Base-by-base conservation (phyloP, 305 asterid species). In the Fraxinus sp. region DNA sequence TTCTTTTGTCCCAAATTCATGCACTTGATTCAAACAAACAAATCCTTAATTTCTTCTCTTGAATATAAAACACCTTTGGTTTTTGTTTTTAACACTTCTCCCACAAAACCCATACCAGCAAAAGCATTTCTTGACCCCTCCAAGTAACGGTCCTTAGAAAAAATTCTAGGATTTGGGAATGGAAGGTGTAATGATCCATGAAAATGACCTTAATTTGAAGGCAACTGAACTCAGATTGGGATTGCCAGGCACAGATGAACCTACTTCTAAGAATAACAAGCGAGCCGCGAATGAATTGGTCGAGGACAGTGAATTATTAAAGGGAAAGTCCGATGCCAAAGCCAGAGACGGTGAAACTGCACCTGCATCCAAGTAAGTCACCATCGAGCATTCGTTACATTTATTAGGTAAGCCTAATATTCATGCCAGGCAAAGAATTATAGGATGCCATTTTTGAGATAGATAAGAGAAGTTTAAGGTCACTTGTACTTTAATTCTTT, bases 191-290 rank as follows among this genome's bases (percentile, higher is more conserved):
- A 79, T 74, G 74, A 81, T 64, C 66, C 85, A 80, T 80, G 91
- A 79, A 3, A 86, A 41, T 30, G 93, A 72, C 81, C 81, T 92
- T 57, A 92, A 91, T 80, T 84, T 92, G 16, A 88, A 87, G 90
- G 98, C 91, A 6, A 93, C 98, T 62, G 98, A 92, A 89, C 92
- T 94, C n/a, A 88, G 94, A 83, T 79, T 94, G 75, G 98, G 98
- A 13, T 80, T 92, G 44, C 98, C 98, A 0, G 98, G 97, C 2
- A 73, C 86, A 3, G 88, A 91, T 78, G 91, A 90, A 66, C 64
- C 78, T 44, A 82, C 83, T 30, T 75, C 84, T 10, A 92, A 83
- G 76, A 88, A 76, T 35, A 88, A 87, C 84, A 90, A 93, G 83
- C 84, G 98, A 37, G 78, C 92, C 76, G 86, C 85, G 26, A 87